These are phyloP conservation scores for Malassezia arunalokei DNA, from an alignment of 1,284 basidiomycete genomes.

Conservation along the genomic window DNA sequence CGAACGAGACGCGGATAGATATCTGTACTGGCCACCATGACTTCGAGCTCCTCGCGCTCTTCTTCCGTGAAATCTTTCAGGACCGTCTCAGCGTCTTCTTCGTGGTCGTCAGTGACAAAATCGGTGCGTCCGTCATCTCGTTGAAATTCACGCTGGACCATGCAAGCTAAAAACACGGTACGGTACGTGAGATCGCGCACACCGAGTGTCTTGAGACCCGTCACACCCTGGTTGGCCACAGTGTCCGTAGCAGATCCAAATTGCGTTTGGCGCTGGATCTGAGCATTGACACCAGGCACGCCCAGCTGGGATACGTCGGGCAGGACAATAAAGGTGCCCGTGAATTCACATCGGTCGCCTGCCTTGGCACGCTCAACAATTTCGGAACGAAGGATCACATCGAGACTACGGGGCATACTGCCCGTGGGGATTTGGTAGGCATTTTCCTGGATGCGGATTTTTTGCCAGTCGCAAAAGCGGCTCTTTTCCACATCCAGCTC, in stretches of 20 bases:
- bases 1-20: constrained; percentile 88
- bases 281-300: constrained; percentile 82
- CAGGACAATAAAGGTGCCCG: constrained; percentile 93
- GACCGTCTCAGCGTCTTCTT: constrained; percentile 67
- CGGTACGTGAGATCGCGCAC: constrained; percentile 94
- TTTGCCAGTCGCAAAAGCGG: constrained; percentile 98
- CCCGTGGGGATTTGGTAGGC: constrained; percentile 97
- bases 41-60: constrained; percentile 84
- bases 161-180: constrained; percentile 94
- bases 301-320: constrained; percentile 95
- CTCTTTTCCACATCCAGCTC: constrained; percentile 89
- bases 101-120: constrained; percentile 49
- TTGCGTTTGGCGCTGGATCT: constrained; percentile 66
- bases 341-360: constrained; percentile 96
- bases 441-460: constrained; percentile 97
- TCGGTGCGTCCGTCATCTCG: constrained; percentile 59
- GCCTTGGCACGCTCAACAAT: constrained; percentile 95
- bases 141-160: constrained; percentile 88
- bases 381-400: constrained; percentile 88
- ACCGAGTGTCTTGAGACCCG: constrained; percentile 82
- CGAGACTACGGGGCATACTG: constrained; percentile 70
- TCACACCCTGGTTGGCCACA: constrained; percentile 63
- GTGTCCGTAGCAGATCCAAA: constrained; percentile 57
- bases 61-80: constrained; percentile 77
- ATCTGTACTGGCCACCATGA: constrained; percentile 82